Evolutionary conservation across 140 eudicot species (phyloP).

Genomic region (Stevia rebaudiana): DNA sequence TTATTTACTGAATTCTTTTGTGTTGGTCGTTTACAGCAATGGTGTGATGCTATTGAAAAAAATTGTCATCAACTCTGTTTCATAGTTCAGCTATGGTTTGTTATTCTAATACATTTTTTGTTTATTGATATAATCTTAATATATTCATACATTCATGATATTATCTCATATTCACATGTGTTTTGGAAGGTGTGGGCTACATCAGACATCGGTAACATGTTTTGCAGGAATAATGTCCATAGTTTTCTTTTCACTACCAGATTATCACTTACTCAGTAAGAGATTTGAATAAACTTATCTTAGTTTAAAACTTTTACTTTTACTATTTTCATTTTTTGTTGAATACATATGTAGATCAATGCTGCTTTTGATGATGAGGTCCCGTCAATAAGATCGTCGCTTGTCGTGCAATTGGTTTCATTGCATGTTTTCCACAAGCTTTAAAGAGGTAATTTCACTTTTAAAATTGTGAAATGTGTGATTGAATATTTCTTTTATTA

Average conservation of each 20-base stretch:
- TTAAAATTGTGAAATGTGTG: too few relatives aligned
- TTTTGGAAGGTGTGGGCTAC: slow-evolving; percentile 85
- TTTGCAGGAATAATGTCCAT: slow-evolving; percentile 88
- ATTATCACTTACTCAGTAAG: slow-evolving; percentile 70
- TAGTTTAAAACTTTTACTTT: too few relatives aligned
- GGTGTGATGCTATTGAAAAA: slow-evolving; percentile 70
- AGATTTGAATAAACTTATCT: background rate
- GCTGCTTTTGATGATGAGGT: slow-evolving; percentile 73
- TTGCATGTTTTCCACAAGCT: slow-evolving; percentile 81
- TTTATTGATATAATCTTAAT: too few relatives aligned
- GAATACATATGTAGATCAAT: slow-evolving; percentile 39
- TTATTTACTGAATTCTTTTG: too few relatives aligned
- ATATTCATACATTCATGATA: background rate
- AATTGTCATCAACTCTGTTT: slow-evolving; percentile 47
- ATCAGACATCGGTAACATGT: slow-evolving; percentile 74
- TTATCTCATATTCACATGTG: slow-evolving; percentile 8
- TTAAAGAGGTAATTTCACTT: slow-evolving; percentile 43
- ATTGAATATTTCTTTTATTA: background rate
- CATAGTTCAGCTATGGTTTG: slow-evolving; percentile 87
- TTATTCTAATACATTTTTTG: slow-evolving; percentile 3
- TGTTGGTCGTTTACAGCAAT: too few relatives aligned
- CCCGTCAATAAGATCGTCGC: slow-evolving; percentile 96
- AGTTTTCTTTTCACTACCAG: slow-evolving; percentile 61
- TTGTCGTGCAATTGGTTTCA: slow-evolving; percentile 96
- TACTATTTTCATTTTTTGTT: background rate